These are phyloP conservation scores for Wickerhamiella galacta DNA, from an alignment of 805 yeast genomes.

Conservation along the genomic window DNA sequence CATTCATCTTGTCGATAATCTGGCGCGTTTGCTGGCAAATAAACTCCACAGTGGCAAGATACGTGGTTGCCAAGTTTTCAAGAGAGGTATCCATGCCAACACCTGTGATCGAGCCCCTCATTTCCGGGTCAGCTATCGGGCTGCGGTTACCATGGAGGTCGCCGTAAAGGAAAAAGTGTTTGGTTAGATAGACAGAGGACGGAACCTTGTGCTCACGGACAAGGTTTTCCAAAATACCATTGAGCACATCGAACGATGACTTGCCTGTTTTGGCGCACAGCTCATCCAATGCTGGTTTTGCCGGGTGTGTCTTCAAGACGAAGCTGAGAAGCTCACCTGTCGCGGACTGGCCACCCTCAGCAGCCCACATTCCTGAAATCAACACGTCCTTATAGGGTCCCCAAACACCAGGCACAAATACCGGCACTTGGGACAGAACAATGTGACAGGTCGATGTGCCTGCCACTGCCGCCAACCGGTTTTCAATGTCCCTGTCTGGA, in stretches of 20 bases:
- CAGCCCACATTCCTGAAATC: slow-evolving; percentile 83
- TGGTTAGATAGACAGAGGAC: slow-evolving; percentile 66
- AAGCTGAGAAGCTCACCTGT: slow-evolving; percentile 90
- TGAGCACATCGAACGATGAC: slow-evolving; percentile 70
- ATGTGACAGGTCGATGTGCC: slow-evolving; percentile 97
- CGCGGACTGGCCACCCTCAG: slow-evolving; percentile 98
- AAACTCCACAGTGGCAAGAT: slow-evolving; percentile 90
- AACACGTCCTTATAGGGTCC: slow-evolving; percentile 93
- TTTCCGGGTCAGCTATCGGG: slow-evolving; percentile 89
- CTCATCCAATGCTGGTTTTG: slow-evolving; percentile 37
- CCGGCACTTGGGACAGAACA: slow-evolving; percentile 65
- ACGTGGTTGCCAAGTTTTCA: slow-evolving; percentile 69
- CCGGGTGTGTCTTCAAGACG: slow-evolving; percentile 78
- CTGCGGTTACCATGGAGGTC: slow-evolving; percentile 94
- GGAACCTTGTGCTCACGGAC: slow-evolving; percentile 39
- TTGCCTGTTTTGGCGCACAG: slow-evolving; percentile 40
- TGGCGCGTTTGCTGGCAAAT: slow-evolving; percentile 96
- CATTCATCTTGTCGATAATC: slow-evolving; percentile 70
- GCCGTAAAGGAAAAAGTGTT: slow-evolving; percentile 81
- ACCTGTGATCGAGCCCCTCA: slow-evolving; percentile 87
- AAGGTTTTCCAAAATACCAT: slow-evolving; percentile 54
- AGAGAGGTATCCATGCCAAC: slow-evolving; percentile 80
- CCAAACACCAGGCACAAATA: slow-evolving; percentile 95
- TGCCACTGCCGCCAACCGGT: slow-evolving; percentile 92
- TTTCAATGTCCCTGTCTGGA: slow-evolving; percentile 33